Evolutionary conservation across 805 yeast species (phyloP), one percentile per base, ranked within the genome.

Genomic region (Saccharomycopsis olivae): DNA sequence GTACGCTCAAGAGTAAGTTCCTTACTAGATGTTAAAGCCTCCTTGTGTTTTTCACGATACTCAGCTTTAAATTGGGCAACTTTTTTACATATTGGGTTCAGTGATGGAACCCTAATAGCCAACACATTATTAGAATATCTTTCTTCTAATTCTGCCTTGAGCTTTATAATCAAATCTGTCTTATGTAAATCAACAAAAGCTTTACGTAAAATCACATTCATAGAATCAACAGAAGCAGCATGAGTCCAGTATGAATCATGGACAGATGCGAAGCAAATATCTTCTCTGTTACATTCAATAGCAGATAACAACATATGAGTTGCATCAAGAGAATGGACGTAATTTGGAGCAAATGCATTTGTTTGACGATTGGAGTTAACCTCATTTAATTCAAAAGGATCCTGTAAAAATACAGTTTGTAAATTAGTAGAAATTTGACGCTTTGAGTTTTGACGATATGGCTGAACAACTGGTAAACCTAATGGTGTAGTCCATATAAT

Each of bases 201-300:
- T 28, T 81, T 78, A 54, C 98, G 71, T 48, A 92, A 63, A 33
- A 71, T 62, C 11, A 51, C 53, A 58, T 78, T 85, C 92, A 89
- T 78, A 3, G 53, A 55, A 44, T 77, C 78, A 31, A 89, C 76
- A 56, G 84, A 89, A 36, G 74, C 64, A 1, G 98, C 96, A 56
- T 92, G 97, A 0, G 97, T 87, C 98, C 98, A 89, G 58, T 84
- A 89, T 1, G 97, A 89, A 57, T 89, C 98, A 59, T 89, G 98
- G 18, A 89, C 98, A 1, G 97, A 77, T 0, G 97, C 96, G 67
- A 92, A 89, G 10, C 75, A 65, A 36, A 92, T 59, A 0, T 73
- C 75, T 1, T 56, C 55, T 31, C 76, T 68, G 3, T 80, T 75
- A 58, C 96, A 86, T 18, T 75, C 75, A 37, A 74, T 66, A 0